Evolutionary conservation across 2,329 filamentous ascomycete species (phyloP), one percentile per base, ranked within the genome.

Genomic region (Metarhizium rileyi): DNA sequence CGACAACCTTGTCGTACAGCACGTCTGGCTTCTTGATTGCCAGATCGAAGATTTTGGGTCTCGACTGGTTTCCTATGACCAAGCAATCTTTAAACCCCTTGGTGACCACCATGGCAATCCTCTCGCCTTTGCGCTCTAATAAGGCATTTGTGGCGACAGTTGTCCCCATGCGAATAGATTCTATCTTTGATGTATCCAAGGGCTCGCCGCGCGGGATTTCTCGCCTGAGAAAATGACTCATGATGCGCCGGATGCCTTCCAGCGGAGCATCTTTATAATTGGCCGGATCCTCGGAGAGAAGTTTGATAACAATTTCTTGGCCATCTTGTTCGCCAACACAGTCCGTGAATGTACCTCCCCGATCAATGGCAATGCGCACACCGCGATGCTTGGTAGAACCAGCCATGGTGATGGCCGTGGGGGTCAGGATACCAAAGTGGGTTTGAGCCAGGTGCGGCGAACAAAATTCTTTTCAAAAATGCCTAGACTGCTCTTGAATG

Each of bases 311-410:
- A 42, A 86, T 73, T 58, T 86, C 82, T 61, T 85, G 79, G 62
- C 74, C 76, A 36, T 81, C 81, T 7, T 74, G 79, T 46, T 83
- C 79, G 5, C 81, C 77, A 54, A 84, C 85, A 52, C 81, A 81
- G 20, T 87, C 84, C 30, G 83, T 86, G 62, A 87, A 87, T 30
- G 83, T 86, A 40, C 65, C 65, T 44, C 64, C 65, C 47, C 65
- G 59, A 46, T 67, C 65, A 38, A 66, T 66, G 41, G 63, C 61
- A 35, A 66, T 62, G 49, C 63, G 62, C 40, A 64, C 59, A 40
- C 56, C 0, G 81, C 82, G 90, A 61, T 95, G 87, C 66, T 95
- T 90, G 0, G 89, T 87, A 59, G 94, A 95, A 62, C 95, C 89
- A n/a, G 28, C n/a, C 25, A 48, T 14, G 40, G 40, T 38, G 35